These are phyloP conservation scores for Helotiales sp. DNA, from an alignment of 2,329 filamentous ascomycete genomes.

Conservation along the genomic window DNA sequence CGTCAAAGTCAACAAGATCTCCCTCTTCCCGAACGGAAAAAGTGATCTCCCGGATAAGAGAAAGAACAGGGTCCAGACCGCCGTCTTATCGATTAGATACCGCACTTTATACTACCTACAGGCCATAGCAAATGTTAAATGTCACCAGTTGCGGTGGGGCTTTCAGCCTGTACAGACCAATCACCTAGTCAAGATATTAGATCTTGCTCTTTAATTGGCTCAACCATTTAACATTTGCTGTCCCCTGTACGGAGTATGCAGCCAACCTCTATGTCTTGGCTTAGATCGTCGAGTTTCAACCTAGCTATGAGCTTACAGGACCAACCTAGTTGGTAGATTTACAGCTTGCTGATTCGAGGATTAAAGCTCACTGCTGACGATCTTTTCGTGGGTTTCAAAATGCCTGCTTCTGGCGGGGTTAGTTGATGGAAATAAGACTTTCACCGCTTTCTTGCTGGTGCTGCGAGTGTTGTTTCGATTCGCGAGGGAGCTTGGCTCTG, in stretches of 20 bases:
- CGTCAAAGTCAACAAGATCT: neutral
- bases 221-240: no score
- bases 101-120: neutral
- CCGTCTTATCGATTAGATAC: neutral
- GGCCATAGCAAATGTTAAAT: no score
- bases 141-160: no score
- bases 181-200: neutral
- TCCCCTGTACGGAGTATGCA: no score
- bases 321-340: no score
- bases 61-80: neutral
- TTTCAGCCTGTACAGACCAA: no score
- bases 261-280: no score
- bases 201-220: no score
- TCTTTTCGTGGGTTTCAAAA: neutral
- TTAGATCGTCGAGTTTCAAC: no score
- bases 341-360: neutral
- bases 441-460: neutral
- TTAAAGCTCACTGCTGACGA: constrained; percentile 1
- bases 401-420: neutral
- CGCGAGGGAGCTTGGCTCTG: neutral
- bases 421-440: constrained; percentile 1
- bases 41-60: neutral
- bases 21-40: neutral
- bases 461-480: neutral
- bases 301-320: no score